Evolutionary conservation across 148 eudicot genomes (phyloP), one percentile per base, ranked within the genome.

Genomic region (Rhododendron mucronatum): DNA sequence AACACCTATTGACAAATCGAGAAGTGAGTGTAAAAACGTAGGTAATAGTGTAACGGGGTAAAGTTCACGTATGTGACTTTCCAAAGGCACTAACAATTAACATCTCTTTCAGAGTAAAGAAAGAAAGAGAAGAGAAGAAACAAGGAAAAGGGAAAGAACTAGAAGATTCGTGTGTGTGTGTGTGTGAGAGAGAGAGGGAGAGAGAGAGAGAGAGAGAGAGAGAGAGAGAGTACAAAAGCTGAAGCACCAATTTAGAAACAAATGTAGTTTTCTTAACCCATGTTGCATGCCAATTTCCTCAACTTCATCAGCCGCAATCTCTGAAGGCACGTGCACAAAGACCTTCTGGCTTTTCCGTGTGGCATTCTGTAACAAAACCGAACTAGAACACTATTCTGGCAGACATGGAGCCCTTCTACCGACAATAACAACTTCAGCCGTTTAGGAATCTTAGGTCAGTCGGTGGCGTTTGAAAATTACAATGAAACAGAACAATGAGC

Each of bases 301-400:
- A 83, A 97, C 99, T 87, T 97, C 98, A 89, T 96, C 98, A 44
- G 99, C 99, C 63, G 98, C 98, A 82, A 96, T 96, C 91, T 96
- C 98, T 1, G 99, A 96, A 71, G 95, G 94, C 87, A 93, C 96
- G 65, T 96, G 99, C 69, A 96, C 98, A 84, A 96, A 96, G 1
- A 96, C 97, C 90, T 95, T 96, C 91, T 96, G 96, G 88, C 98
- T 96, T 90, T 96, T 96, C 86, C 95, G 94, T 85, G 99, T 95
- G 2, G 99, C 98, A 93, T 96, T 95, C 99, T 96, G 94, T 84
- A 86, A 89, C 50, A 78, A 84, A 18, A 87, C 51, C 75, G 39
- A 80, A 77, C 80, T 15, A 81, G 74, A 85, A 82, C 80, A 86
- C 57, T 41, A 48, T 47, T n/a, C 30, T 35, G 35, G 47, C 48